Conservation (phyloP, 208 protist genomes). For the Acanthamoeba lenticulata region DNA sequence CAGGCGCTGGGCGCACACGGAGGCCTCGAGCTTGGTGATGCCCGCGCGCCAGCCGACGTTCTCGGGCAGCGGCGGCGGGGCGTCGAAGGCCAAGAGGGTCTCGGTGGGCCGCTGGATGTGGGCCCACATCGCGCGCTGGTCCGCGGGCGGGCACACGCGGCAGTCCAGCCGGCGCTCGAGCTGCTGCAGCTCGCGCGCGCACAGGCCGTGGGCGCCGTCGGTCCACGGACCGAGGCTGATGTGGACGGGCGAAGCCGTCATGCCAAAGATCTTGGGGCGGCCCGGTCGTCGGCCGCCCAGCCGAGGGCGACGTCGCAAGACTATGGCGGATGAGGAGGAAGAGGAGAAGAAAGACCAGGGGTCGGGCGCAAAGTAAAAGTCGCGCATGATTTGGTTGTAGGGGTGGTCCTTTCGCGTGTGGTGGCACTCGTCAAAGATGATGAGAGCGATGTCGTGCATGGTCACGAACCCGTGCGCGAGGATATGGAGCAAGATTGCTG, state of each 20-base stretch:
- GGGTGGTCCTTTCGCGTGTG: constrained; percentile 75
- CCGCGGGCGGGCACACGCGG: not conserved
- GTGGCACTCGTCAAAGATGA: constrained; percentile 88
- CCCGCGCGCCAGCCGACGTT: not conserved
- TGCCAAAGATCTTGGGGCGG: constrained; percentile 81
- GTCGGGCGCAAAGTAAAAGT: constrained; percentile 45
- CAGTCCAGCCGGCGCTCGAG: not conserved
- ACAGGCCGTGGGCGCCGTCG: no score
- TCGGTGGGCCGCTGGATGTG: not conserved
- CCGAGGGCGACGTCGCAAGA: not conserved
- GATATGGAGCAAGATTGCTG: constrained; percentile 75
- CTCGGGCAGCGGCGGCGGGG: not conserved
- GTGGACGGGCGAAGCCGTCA: constrained; percentile 79
- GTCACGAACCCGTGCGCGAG: constrained; percentile 41
- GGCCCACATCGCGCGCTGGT: not conserved
- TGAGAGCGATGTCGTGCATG: constrained; percentile 57
- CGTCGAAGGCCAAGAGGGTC: not conserved
- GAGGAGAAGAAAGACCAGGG: not conserved
- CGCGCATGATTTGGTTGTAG: constrained; percentile 64
- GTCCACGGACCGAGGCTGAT: not conserved
- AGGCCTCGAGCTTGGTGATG: not conserved
- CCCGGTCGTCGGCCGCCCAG: not conserved
- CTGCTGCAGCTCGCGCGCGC: not conserved
- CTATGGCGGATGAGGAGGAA: no score
- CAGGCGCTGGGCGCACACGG: not conserved